Base-by-base conservation (phyloP, 139 green algal species). In the Nannochloris sp. region DNA sequence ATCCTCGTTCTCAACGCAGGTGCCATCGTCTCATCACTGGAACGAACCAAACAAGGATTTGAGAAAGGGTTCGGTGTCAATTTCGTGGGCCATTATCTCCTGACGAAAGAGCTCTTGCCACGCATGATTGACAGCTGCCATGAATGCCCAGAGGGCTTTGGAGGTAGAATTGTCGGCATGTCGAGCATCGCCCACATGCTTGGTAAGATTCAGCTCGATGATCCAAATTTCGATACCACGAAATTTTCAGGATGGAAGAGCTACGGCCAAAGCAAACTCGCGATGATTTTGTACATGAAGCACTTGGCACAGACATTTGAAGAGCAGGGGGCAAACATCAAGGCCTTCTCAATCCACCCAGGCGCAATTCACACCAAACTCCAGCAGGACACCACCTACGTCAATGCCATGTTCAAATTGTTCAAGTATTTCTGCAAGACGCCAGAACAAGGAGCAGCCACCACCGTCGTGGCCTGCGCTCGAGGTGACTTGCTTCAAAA, bases 241-340 rank as follows among this genome's bases (percentile, higher is more conserved):
- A 34, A 19, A 14, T 90, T 87, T 68, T 27, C 69, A 25, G 7
- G 48, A 16, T 81, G 67, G 63, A 21, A 48, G 9, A 72, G 67
- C 16, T 88, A 88, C 44, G 78, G 81, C 3, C 79, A 91, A 69
- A 85, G 81, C 19, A 95, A 96, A 73, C 79, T 95, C 14, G 86
- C 87, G 19, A 95, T 95, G 65, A 64, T 95, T 9, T 63, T 95
- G 53, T 94, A 91, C 66, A 76, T 82, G 2, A 84, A 81, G 37
- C 87, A 96, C 81, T 76, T 96, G 40, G 77, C 75, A 1, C 63
- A 69, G 25, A 66, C 72, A 7, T 61, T 89, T 57, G 44, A 51
- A 18, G 51, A 40, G n/a, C 16, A 34, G 37, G 64, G 58, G 49
- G 71, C 62, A 56, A 25, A 62, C 1, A 46, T 92, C 10, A 82